Base-by-base conservation (phyloP, 192 early-diverging fungal species). In the Mycoemilia scoparia region DNA sequence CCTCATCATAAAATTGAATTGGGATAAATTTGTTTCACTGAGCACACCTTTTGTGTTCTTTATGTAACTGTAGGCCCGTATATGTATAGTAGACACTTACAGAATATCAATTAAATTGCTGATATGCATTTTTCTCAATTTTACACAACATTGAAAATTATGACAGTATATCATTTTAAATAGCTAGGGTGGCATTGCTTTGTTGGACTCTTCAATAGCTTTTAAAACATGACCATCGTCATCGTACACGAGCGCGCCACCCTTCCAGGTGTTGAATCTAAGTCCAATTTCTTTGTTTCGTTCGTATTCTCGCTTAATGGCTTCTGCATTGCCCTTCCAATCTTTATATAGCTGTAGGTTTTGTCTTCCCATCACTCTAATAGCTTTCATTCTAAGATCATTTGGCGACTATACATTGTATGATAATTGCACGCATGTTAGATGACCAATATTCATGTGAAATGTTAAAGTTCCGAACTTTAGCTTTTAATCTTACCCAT, bases 321-420 rank as follows among this genome's bases (percentile, higher is more conserved):
- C 76, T 14, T 69, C 67, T 23, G 56, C 73, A 41, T 68, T 57
- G 7, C 84, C 84, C 45, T 70, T 78, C 86, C 86, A 90, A 32
- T 69, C 79, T 39, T 76, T 72, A 54, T 87, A 87, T 24, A 81
- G 55, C 47, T 87, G 82, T 21, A 85, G 54, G 38, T 87, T 87
- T 36, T 87, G 86, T 19, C 86, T 67, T 22, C 86, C 86, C 32
- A 89, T 74, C 21, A 87, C 48, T 14, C 84, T 51, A 33, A 87
- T 89, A 6, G 82, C 47, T 37, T 87, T 87, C 44, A 89, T 67
- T 27, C 84, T 72, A 21, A 89, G 61, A 41, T 89, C 86, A 38
- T 87, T 83, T 16, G 56, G 47, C 14, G 52, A 59, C n/a, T n/a
- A n/a, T n/a, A n/a, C n/a, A n/a, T n/a, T n/a, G n/a, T n/a, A n/a